phyloP scores from a whole-genome alignment of 306 rosid species.

The Fragaria iinumae region DNA sequence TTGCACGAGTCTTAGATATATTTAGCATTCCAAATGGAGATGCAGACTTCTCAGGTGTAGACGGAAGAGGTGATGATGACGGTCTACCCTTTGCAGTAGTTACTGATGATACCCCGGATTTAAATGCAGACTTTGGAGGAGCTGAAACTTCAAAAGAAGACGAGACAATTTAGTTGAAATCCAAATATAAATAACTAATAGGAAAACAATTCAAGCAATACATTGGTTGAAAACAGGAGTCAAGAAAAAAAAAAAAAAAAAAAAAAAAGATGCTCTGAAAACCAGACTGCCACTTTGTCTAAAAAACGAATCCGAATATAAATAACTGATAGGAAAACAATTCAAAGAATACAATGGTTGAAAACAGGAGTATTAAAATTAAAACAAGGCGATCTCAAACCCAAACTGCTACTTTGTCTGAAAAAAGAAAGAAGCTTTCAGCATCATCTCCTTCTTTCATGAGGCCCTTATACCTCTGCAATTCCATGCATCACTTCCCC shows the following conservation, averaged over 20 bases:
- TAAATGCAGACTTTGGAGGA: constrained; percentile 56
- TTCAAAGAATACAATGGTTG: not conserved
- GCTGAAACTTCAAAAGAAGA: constrained; percentile 44
- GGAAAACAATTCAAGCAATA: not conserved
- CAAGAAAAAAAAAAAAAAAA: too few relatives aligned
- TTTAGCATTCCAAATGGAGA: constrained; percentile 66
- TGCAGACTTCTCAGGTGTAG: constrained; percentile 67
- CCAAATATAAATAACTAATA: not conserved
- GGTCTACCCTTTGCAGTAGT: constrained; percentile 57
- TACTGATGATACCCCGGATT: constrained; percentile 54
- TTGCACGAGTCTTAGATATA: constrained; percentile 41
- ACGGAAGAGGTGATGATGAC: constrained; percentile 68
- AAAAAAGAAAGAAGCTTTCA: not conserved
- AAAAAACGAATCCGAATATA: not conserved
- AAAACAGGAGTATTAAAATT: not conserved
- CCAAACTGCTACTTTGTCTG: not conserved
- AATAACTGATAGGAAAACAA: not conserved
- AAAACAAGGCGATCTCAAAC: not conserved
- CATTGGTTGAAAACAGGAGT: not conserved
- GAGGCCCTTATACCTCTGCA: not conserved
- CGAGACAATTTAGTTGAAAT: constrained; percentile 21
- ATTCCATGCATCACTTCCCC: not conserved
- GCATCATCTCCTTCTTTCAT: not conserved
- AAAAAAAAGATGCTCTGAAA: not conserved
- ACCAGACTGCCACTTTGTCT: not conserved